A percentile compares a stretch with the other conserved stretches of the same genome.
Evolutionary conservation across 768 basidiomycete genomes (phyloP).

Genomic region (Grammothele lineata): DNA sequence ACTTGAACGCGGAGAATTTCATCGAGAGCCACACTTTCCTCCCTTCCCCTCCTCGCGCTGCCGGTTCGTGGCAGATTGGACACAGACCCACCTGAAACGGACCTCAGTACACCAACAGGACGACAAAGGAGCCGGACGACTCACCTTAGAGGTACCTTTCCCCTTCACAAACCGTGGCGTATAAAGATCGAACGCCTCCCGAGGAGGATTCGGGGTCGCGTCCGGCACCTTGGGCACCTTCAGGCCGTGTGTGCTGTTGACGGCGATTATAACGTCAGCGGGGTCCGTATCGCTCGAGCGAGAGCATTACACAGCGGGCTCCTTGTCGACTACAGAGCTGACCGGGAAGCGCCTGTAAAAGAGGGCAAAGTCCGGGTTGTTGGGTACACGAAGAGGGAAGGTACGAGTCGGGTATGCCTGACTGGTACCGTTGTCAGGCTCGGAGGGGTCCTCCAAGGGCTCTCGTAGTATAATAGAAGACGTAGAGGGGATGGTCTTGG

Average conservation of each 20-base stretch:
- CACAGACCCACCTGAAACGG: slow-evolving; percentile 52
- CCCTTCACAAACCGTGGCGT: slow-evolving; percentile 77
- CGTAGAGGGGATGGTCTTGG: not conserved
- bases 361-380: slow-evolving; percentile 48
- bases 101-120: no score
- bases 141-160: slow-evolving; percentile 53
- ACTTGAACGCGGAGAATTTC: slow-evolving; percentile 85
- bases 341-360: slow-evolving; percentile 71
- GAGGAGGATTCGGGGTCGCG: slow-evolving; percentile 58
- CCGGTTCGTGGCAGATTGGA: slow-evolving; percentile 66
- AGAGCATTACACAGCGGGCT: slow-evolving; percentile 40
- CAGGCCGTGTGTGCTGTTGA: no score
- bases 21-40: slow-evolving; percentile 68
- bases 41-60: slow-evolving; percentile 57
- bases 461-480: no score
- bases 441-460: no score
- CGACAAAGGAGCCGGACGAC: no score
- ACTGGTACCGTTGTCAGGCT: not conserved
- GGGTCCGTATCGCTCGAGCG: no score
- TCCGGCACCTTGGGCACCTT: slow-evolving; percentile 15
- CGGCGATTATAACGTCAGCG: no score
- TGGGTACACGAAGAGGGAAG: slow-evolving; percentile 46
- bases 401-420: slow-evolving; percentile 38
- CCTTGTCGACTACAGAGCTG: slow-evolving; percentile 47
- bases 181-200: slow-evolving; percentile 62